phyloP scores from a whole-genome alignment of 2,329 filamentous ascomycete genomes.

The Cladosporium colombiae region DNA sequence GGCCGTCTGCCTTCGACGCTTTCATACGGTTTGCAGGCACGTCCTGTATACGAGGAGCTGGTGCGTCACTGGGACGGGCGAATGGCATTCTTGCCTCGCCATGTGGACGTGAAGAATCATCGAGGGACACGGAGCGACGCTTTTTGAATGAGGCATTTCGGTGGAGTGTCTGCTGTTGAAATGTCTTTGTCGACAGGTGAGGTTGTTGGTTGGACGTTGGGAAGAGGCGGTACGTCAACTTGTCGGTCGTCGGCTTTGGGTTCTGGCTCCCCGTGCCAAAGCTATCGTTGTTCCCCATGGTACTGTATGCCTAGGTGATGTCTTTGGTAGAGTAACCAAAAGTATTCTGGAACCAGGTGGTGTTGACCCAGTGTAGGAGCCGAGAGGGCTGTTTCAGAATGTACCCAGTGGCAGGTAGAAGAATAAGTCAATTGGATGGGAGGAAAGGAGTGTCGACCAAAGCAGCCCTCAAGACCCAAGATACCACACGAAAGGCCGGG shows the following conservation, averaged over 20 bases:
- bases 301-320: background rate
- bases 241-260: slow-evolving; percentile 3
- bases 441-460: slow-evolving; percentile 10
- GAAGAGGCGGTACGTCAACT: slow-evolving; percentile 13
- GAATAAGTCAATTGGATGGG: slow-evolving; percentile 3
- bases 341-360: background rate
- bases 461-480: background rate
- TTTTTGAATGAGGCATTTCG: slow-evolving; percentile 8
- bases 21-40: slow-evolving; percentile 7
- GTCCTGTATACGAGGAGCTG: slow-evolving; percentile 11
- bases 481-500: slow-evolving; percentile 14
- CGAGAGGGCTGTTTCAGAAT: slow-evolving; percentile 12
- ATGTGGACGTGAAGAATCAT: background rate
- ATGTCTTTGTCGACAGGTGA: slow-evolving; percentile 10
- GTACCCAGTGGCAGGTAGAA: slow-evolving; percentile 10
- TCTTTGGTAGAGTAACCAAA: slow-evolving; percentile 1
- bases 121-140: slow-evolving; percentile 15
- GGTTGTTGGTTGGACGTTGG: slow-evolving; percentile 9
- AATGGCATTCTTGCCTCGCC: background rate
- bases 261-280: background rate
- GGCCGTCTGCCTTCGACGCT: background rate
- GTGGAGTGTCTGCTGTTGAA: slow-evolving; percentile 7
- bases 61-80: background rate
- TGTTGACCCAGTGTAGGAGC: slow-evolving; percentile 10
- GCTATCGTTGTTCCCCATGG: slow-evolving; percentile 4